These are phyloP conservation scores for Hymenochaete sp. DNA, from an alignment of 1,284 basidiomycete genomes.

Conservation along the genomic window DNA sequence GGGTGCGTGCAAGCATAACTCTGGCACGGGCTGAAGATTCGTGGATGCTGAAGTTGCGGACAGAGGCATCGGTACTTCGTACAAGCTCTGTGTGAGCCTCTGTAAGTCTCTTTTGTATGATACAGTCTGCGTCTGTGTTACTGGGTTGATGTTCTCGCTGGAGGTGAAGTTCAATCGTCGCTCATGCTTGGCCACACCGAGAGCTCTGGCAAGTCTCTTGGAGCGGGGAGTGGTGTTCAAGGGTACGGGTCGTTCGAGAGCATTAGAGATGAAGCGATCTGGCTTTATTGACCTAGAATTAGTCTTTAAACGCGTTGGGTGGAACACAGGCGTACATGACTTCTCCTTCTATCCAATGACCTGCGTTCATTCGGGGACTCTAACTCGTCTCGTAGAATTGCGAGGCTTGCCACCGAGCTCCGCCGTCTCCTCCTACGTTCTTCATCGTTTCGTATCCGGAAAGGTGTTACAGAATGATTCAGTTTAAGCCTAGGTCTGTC, in stretches of 20 bases:
- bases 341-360: background rate
- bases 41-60: constrained; percentile 16
- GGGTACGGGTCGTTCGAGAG: constrained; percentile 3
- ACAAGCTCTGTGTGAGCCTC: constrained; percentile 9
- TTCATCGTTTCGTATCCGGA: constrained; percentile 8
- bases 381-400: constrained; percentile 13
- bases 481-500: constrained; percentile 2
- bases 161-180: constrained; percentile 8
- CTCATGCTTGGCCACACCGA: constrained; percentile 13
- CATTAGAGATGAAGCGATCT: constrained; percentile 14
- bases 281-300: constrained; percentile 1
- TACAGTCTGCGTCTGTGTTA: background rate
- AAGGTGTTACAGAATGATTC: constrained; percentile 9
- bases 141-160: constrained; percentile 6
- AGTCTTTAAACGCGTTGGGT: background rate
- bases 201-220: constrained; percentile 12
- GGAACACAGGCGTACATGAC: background rate
- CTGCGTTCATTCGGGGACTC: constrained; percentile 3
- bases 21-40: constrained; percentile 10
- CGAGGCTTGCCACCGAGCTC: constrained; percentile 15
- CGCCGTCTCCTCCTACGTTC: constrained; percentile 6
- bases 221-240: constrained; percentile 14
- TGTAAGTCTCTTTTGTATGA: constrained; percentile 5
- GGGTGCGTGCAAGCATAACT: constrained; percentile 15
- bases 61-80: constrained; percentile 10